Conservation (phyloP, 768 basidiomycete genomes). For the Mycena maculata region DNA sequence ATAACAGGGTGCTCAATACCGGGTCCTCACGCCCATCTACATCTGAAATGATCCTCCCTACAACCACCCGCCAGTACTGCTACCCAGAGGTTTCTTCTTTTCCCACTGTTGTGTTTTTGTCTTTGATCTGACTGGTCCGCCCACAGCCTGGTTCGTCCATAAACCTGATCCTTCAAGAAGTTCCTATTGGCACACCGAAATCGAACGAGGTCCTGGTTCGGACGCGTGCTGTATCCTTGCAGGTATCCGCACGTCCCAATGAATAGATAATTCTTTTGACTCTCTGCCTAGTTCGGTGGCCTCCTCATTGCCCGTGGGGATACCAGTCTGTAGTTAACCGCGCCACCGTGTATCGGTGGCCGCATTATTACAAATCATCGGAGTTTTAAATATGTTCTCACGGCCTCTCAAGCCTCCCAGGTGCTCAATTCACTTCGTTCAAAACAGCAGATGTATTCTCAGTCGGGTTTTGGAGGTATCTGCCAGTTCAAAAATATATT, state of each 20-base stretch:
- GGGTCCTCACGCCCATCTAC: too few species aligned
- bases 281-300: slow-evolving; percentile 58
- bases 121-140: neutral
- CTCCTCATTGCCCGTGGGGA: slow-evolving; percentile 51
- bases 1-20: too few species aligned
- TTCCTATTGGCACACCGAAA: slow-evolving; percentile 45
- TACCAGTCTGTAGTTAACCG: too few species aligned
- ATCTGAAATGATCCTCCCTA: too few species aligned
- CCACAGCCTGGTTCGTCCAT: slow-evolving; percentile 35
- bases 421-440: too few species aligned
- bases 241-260: slow-evolving; percentile 42
- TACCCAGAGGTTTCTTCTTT: neutral
- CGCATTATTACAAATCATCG: too few species aligned
- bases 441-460: too few species aligned
- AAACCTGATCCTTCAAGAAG: slow-evolving; percentile 41
- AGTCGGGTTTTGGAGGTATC: too few species aligned
- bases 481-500: too few species aligned
- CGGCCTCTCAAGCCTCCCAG: too few species aligned
- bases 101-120: neutral
- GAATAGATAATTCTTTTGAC: neutral
- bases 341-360: too few species aligned
- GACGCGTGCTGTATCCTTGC: slow-evolving; percentile 66
- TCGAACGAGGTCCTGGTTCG: slow-evolving; percentile 65
- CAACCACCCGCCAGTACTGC: neutral
- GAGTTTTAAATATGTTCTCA: too few species aligned